Evolutionary conservation across 2,329 filamentous ascomycete species (phyloP), one percentile per base, ranked within the genome.

Genomic region (Paecilomyces dactylethromorphus): DNA sequence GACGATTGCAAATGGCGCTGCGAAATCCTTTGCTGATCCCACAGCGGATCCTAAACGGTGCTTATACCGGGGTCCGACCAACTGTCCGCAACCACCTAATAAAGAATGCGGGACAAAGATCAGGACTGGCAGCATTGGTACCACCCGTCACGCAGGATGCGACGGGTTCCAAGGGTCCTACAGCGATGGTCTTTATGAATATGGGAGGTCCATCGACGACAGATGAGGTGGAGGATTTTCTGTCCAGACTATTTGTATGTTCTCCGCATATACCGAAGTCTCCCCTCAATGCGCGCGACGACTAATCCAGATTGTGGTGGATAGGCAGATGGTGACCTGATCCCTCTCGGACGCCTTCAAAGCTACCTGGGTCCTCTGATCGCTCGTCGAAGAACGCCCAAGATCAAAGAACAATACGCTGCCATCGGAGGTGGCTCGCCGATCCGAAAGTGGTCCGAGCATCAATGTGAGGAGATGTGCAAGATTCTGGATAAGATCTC

Each of bases 151-250:
- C 90, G 0, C 91, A 95, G 73, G 83, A 91, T 82, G 81, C 84
- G 6, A 84, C 84, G 0, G 84, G 82, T 54, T 81, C 83, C 2
- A 84, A 90, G 70, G 93, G 93, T 0, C 92, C 92, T 7, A 99
- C 94, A 3, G 94, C 94, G 51, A 97, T 99, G 86, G 94, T 99
- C 13, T 97, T 99, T 71, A 85, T 99, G 78, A 99, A 99, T 77
- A 99, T 99, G 94, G 94, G 94, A 60, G 94, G 94, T 0, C 94
- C 94, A 2, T 90, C 91, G 1, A 96, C 90, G 3, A 89, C 88
- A 3, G 85, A 87, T 65, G 92, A 99, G 78, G 94, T 99, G 35
- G 87, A 88, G 67, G 86, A 88, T 75, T 99, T 97, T 71, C 79
- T 99, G 54, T 94, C 89, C 73, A 87, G 92, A 66, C 81, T 99